These are phyloP conservation scores for Podospora tetraspora DNA, from an alignment of 495 filamentous ascomycete genomes.

Conservation along the genomic window DNA sequence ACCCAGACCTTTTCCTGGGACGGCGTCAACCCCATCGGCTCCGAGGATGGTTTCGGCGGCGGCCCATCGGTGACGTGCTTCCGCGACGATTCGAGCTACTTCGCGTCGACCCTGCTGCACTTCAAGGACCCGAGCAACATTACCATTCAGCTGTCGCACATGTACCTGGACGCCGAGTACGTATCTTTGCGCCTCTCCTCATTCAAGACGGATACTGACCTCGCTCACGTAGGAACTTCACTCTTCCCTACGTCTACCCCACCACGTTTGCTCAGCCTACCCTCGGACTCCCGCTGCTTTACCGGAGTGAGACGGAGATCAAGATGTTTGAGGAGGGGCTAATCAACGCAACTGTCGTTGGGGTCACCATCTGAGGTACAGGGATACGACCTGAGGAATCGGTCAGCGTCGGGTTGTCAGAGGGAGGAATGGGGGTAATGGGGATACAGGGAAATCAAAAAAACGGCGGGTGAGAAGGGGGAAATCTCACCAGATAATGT, in stretches of 20 bases:
- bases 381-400: neutral
- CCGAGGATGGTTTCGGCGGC: constrained; percentile 14
- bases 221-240: constrained; percentile 23
- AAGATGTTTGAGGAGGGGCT: constrained; percentile 10
- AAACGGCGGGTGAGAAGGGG: neutral
- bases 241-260: constrained; percentile 20
- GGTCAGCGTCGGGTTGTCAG: neutral
- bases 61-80: constrained; percentile 21
- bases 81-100: constrained; percentile 14
- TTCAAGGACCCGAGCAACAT: constrained; percentile 30
- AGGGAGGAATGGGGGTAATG: neutral
- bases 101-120: constrained; percentile 24
- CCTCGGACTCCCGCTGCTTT: constrained; percentile 4
- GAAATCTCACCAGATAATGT: neutral
- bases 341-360: constrained; percentile 16
- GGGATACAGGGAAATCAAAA: neutral
- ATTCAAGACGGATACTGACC: neutral
- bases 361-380: neutral
- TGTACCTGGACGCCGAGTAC: constrained; percentile 30
- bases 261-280: constrained; percentile 18
- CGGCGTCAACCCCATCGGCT: constrained; percentile 17
- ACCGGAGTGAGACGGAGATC: constrained; percentile 8
- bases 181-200: neutral
- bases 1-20: constrained; percentile 28
- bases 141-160: constrained; percentile 28